phyloP scores from a whole-genome alignment of 306 rosid genomes.

The Dalbergia cochinchinensis region DNA sequence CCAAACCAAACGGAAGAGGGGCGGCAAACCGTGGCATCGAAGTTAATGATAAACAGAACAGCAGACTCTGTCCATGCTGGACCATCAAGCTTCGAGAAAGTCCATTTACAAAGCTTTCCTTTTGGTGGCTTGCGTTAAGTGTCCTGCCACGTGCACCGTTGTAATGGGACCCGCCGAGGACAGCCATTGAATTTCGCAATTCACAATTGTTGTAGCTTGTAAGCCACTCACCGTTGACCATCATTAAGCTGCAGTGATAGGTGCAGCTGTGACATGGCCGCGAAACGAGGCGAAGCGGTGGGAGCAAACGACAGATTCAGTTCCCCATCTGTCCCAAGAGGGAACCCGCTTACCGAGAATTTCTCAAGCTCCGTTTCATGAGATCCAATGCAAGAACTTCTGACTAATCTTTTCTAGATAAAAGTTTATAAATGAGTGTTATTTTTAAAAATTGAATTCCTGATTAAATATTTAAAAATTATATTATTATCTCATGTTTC shows the following conservation, averaged over 20 bases:
- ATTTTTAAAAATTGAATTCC: too few species aligned
- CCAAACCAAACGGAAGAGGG: neutral
- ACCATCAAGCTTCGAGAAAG: neutral
- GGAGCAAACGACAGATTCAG: neutral
- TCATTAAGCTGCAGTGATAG: constrained; percentile 35
- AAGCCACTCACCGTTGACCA: neutral
- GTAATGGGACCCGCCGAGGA: neutral
- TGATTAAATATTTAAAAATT: too few species aligned
- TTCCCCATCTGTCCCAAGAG: neutral
- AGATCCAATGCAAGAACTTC: too few species aligned
- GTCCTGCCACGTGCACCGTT: constrained; percentile 14
- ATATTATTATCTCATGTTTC: neutral
- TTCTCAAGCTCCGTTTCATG: too few species aligned
- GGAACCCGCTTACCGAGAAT: neutral
- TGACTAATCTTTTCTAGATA: too few species aligned
- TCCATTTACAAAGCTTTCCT: neutral
- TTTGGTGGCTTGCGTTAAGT: neutral
- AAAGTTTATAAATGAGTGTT: too few species aligned
- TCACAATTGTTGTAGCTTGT: neutral
- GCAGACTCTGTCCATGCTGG: neutral
- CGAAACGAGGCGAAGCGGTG: constrained; percentile 1
- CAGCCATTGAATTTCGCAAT: neutral
- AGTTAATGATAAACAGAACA: neutral
- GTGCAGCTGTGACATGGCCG: constrained; percentile 37
- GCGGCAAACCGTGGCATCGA: neutral